phyloP scores from a whole-genome alignment of 495 filamentous ascomycete species.

The Poronia punctata region DNA sequence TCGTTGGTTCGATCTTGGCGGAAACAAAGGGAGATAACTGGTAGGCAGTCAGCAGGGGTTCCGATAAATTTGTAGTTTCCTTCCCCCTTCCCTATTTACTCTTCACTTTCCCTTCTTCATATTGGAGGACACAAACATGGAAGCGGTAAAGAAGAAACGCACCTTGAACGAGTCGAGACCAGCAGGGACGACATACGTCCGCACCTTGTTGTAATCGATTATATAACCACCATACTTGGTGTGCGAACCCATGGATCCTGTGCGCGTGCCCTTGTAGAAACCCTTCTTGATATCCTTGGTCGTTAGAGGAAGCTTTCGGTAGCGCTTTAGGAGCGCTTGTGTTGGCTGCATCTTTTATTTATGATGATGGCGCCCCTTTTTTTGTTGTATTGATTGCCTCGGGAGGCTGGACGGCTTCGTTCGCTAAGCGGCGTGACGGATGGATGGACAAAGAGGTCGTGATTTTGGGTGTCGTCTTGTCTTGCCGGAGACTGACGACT shows the following conservation, averaged over 20 bases:
- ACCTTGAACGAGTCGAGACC: constrained; percentile 66
- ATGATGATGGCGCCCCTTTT: constrained; percentile 1
- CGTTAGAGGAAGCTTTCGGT: constrained; percentile 64
- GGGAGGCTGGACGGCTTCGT: not conserved
- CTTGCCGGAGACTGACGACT: too few species aligned
- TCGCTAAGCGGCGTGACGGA: too few species aligned
- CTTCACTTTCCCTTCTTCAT: not conserved
- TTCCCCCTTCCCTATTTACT: not conserved
- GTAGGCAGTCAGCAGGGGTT: constrained; percentile 7
- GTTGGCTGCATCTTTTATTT: constrained; percentile 56
- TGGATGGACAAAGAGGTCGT: constrained; percentile 5
- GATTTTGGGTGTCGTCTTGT: too few species aligned
- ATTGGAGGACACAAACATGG: not conserved
- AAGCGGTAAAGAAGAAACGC: constrained; percentile 13
- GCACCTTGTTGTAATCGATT: constrained; percentile 78
- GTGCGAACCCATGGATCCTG: constrained; percentile 79
- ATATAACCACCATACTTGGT: constrained; percentile 78
- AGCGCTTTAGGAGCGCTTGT: constrained; percentile 54
- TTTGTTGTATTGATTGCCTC: not conserved
- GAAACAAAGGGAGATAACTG: constrained; percentile 88
- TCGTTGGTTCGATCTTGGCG: constrained; percentile 44
- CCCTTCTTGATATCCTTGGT: constrained; percentile 90
- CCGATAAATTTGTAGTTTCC: not conserved
- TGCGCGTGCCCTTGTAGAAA: constrained; percentile 92
- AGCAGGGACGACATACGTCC: constrained; percentile 78